Evolutionary conservation across 2,329 filamentous ascomycete species (phyloP).

Genomic region (Colletotrichum sp.): DNA sequence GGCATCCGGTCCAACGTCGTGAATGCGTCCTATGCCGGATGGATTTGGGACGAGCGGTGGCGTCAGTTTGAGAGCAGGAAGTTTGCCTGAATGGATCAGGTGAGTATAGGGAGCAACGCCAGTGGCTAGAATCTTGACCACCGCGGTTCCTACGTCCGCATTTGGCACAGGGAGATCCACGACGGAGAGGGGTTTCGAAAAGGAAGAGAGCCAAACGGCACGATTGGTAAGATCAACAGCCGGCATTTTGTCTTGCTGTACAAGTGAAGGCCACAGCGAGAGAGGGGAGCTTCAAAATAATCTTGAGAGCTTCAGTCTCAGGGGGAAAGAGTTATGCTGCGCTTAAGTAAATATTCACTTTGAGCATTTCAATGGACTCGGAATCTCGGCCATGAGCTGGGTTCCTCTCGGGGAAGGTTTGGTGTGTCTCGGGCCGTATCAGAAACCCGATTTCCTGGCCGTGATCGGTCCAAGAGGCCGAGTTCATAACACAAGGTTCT

Average conservation of each 20-base stretch:
- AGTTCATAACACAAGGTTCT: not conserved
- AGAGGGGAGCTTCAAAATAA: not conserved
- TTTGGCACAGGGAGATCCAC: conserved; percentile 23
- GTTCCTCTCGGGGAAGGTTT: not conserved
- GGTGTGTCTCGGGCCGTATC: not conserved
- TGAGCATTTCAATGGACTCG: not conserved
- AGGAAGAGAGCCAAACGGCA: conserved; percentile 8
- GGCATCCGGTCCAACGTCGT: conserved; percentile 37
- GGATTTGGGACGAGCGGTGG: conserved; percentile 36
- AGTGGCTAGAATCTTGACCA: conserved; percentile 26
- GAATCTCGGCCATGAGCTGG: not conserved
- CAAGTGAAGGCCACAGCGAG: not conserved
- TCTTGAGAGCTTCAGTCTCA: not conserved
- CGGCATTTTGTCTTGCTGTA: not conserved
- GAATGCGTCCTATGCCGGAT: conserved; percentile 38
- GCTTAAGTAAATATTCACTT: not conserved
- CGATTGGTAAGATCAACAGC: not conserved
- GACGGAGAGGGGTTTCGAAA: not conserved
- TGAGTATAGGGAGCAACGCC: conserved; percentile 30
- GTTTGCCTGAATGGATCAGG: not conserved
- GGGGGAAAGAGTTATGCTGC: not conserved
- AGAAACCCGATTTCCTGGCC: not conserved
- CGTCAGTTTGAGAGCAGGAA: conserved; percentile 24
- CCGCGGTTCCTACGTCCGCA: conserved; percentile 21
- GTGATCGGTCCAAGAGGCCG: not conserved